phyloP scores from a whole-genome alignment of 441 rosid species.

The Erysimum pusillum region DNA sequence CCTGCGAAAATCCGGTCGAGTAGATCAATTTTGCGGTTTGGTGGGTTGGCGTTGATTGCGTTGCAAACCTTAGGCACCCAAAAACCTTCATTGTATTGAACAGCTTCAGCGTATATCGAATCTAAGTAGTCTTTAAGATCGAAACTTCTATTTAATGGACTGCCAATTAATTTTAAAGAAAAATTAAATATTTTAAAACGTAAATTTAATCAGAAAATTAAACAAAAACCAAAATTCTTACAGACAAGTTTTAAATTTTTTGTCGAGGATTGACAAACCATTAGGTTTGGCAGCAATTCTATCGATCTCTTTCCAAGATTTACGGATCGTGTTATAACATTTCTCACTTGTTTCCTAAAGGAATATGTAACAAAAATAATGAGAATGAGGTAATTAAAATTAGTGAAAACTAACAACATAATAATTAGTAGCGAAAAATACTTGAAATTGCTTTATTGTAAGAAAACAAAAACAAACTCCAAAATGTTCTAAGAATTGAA shows the following conservation, averaged over 20 bases:
- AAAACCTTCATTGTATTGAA: conserved; percentile 66
- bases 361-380: background rate
- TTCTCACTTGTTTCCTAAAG: conserved; percentile 48
- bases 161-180: conserved; percentile 1
- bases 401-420: background rate
- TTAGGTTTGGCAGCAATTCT: conserved; percentile 49
- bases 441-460: background rate
- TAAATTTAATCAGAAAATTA: background rate
- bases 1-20: conserved; percentile 63
- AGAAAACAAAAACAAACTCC: background rate
- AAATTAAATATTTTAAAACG: background rate
- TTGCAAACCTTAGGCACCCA: conserved; percentile 58
- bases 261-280: conserved; percentile 52
- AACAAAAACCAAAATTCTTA: conserved; percentile 4
- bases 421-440: background rate
- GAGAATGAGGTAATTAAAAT: background rate
- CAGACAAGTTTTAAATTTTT: conserved; percentile 54
- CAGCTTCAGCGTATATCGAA: conserved; percentile 48
- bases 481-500: background rate
- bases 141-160: conserved; percentile 46
- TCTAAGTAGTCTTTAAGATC: conserved; percentile 56
- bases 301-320: conserved; percentile 61
- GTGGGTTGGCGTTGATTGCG: conserved; percentile 54
- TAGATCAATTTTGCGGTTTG: conserved; percentile 45
- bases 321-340: conserved; percentile 49